A percentile compares a stretch with the other conserved stretches of the same genome.
phyloP scores from a whole-genome alignment of 495 filamentous ascomycete genomes.

The Penicillium salamii region DNA sequence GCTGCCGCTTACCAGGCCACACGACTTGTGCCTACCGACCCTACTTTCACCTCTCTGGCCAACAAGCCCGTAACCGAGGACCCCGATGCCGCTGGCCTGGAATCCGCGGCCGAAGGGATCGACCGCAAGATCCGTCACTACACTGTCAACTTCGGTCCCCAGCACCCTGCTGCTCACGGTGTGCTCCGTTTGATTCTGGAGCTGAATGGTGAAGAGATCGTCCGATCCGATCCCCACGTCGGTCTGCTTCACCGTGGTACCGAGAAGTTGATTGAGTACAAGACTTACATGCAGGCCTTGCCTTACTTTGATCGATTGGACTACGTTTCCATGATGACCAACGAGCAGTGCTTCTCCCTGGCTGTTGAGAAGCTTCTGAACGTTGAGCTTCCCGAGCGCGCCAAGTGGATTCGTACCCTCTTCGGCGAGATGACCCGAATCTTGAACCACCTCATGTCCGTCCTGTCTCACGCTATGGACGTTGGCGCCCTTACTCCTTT shows the following conservation, averaged over 20 bases:
- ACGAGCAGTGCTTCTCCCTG: constrained; percentile 95
- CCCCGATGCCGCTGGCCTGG: constrained; percentile 44
- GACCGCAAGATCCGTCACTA: constrained; percentile 95
- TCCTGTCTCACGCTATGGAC: constrained; percentile 98
- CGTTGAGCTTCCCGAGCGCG: constrained; percentile 90
- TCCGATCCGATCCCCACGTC: constrained; percentile 95
- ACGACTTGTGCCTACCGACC: constrained; percentile 57
- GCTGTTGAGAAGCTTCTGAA: constrained; percentile 98
- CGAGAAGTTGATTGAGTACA: constrained; percentile 99
- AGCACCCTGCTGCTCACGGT: constrained; percentile 98
- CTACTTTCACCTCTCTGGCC: constrained; percentile 50
- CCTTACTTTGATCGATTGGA: constrained; percentile 99
- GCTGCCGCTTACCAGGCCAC: constrained; percentile 57
- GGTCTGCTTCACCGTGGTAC: constrained; percentile 95
- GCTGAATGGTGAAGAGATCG: constrained; percentile 95
- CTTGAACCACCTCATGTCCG: constrained; percentile 97
- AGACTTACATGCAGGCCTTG: constrained; percentile 96
- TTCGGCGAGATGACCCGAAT: constrained; percentile 96
- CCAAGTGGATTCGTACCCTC: constrained; percentile 95
- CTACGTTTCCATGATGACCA: constrained; percentile 99
- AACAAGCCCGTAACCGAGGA: constrained; percentile 43
- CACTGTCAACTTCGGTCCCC: constrained; percentile 99
- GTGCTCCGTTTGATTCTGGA: constrained; percentile 98
- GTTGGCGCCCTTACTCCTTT: constrained; percentile 98
- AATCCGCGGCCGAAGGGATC: constrained; percentile 51